Base-by-base conservation (phyloP, 2,329 filamentous ascomycete species). In the Tolypocladium amazonense region DNA sequence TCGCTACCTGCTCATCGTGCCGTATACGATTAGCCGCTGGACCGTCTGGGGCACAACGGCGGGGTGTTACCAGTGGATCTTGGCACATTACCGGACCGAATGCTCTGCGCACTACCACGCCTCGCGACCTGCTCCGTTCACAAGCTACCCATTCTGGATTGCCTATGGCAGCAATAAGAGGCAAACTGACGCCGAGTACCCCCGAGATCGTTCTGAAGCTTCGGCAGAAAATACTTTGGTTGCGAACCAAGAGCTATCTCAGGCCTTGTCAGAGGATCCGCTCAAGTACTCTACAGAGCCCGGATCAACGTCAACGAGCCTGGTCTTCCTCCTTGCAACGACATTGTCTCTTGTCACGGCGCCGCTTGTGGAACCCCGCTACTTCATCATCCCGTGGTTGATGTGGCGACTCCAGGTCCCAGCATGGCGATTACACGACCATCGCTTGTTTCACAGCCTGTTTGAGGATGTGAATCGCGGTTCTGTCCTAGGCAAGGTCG, bases 301-400 rank as follows among this genome's bases (percentile, higher is more conserved):
- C 1, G 73, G 76, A 0, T 67, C 73, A 2, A 79, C 79, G 0
- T 85, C 83, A 0, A 84, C 80, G 2, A 76, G 75, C 1, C 70
- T 87, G 35, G 74, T 87, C 30, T 80, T 84, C 63, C 72, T 96
- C 9, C 75, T 86, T 5, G 82, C 92, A 0, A 92, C 92, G 0
- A 70, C 87, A 0, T 78, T 96, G 4, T 93, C 90, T 0, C 82
- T 99, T 15, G 76, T 96, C 59, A 94, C 91, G 0, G 92, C 94
- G 0, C 92, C 94, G 0, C 81, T 99, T 0, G 93, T 99, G 12
- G 94, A 99, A 72, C 94, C 94, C 18, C 84, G 94, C 18, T 99
- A 99, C 73, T 96, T 96, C 72, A 95, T 99, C 70, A 80, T 97
- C 15, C 92, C 93, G 0, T 99, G 92, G 91, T 83, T 97, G 11